Evolutionary conservation across 257 asterid genomes (phyloP).

Genomic region (Solanum chaucha): DNA sequence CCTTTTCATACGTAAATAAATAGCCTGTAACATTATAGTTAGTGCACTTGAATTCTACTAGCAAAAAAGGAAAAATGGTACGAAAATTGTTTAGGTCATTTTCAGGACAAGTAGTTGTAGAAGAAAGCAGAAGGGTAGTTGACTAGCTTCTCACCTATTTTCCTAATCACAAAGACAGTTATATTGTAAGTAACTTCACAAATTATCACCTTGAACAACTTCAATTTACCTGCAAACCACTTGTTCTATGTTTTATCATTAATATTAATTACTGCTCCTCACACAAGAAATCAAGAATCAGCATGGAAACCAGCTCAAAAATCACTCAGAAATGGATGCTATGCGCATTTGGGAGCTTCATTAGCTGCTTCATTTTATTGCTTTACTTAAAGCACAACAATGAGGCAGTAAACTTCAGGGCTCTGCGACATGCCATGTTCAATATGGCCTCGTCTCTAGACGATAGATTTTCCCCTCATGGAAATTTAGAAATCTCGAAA

Average conservation of each 20-base stretch:
- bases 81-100: not conserved
- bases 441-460: not conserved
- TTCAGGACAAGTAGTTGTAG: not conserved
- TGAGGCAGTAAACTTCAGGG: not conserved
- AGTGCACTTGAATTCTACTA: not conserved
- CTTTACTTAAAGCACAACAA: not conserved
- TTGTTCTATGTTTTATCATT: not conserved
- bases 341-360: not conserved
- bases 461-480: not conserved
- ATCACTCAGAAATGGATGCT: constrained; percentile 1
- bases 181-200: not conserved
- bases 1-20: not conserved
- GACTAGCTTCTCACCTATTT: not conserved
- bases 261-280: not conserved
- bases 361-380: constrained; percentile 2
- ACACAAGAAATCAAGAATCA: not conserved
- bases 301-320: constrained; percentile 2
- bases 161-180: not conserved
- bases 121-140: not conserved
- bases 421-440: not conserved
- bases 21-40: not conserved
- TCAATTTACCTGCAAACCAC: not conserved
- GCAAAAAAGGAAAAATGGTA: not conserved
- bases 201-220: not conserved
- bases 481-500: not conserved